phyloP scores from a whole-genome alignment of 768 basidiomycete genomes.

The Tricholoma furcatifolium region DNA sequence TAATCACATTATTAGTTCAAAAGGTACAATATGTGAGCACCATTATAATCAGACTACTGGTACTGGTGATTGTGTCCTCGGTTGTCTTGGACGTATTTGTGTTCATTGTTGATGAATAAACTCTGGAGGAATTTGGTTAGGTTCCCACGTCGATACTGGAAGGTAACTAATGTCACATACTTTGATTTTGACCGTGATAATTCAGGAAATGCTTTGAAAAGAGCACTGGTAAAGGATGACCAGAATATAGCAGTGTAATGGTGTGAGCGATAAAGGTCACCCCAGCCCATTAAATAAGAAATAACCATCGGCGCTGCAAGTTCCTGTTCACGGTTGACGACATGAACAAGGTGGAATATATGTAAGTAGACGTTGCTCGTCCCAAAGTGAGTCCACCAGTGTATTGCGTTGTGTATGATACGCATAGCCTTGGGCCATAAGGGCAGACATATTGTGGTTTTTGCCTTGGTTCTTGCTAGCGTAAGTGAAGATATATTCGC shows the following conservation, averaged over 20 bases:
- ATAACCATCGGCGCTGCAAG: slow-evolving; percentile 36
- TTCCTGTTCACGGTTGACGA: slow-evolving; percentile 37
- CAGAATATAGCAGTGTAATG: slow-evolving; percentile 28
- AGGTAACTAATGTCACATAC: too few species aligned
- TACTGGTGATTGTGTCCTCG: too few species aligned
- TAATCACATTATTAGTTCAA: too few species aligned
- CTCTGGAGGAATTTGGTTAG: neutral
- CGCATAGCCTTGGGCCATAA: slow-evolving; percentile 28
- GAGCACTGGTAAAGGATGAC: slow-evolving; percentile 19
- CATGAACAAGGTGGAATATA: slow-evolving; percentile 30
- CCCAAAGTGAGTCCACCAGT: slow-evolving; percentile 18
- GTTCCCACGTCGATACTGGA: too few species aligned
- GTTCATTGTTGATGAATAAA: neutral
- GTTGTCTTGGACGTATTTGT: too few species aligned
- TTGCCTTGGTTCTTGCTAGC: slow-evolving; percentile 30
- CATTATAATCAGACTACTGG: too few species aligned
- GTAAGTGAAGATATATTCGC: neutral
- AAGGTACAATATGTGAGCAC: too few species aligned
- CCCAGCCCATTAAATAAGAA: slow-evolving; percentile 44
- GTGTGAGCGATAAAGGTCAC: slow-evolving; percentile 35
- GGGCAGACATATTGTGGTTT: slow-evolving; percentile 31
- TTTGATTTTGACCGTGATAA: slow-evolving; percentile 7
- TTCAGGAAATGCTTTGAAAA: slow-evolving; percentile 23
- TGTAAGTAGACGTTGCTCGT: slow-evolving; percentile 25
- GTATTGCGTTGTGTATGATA: too few species aligned